These are phyloP conservation scores for Scutellaria barbata DNA, from an alignment of 257 asterid species.

Conservation along the genomic window DNA sequence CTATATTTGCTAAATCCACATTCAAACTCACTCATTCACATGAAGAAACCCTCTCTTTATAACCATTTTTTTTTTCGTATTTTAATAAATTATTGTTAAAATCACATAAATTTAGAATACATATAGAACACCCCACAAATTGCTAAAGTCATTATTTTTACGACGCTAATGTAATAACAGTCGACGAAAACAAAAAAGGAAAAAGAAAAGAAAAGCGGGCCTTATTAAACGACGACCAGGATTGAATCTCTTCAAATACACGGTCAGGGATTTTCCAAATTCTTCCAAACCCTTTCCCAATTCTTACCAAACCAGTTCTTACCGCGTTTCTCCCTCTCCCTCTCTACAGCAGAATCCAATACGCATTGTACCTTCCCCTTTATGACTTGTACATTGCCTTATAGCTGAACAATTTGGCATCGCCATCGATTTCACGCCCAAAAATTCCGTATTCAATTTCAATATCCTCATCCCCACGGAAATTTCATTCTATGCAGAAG, in stretches of 20 bases:
- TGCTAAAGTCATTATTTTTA: background rate
- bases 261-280: constrained; percentile 22
- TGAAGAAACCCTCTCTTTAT: constrained; percentile 24
- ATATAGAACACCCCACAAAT: background rate
- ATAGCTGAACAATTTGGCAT: constrained; percentile 38
- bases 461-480: background rate
- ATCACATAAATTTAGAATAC: no score
- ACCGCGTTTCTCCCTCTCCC: constrained; percentile 32
- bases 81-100: no score
- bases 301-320: constrained; percentile 36
- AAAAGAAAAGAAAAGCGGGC: background rate
- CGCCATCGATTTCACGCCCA: constrained; percentile 33
- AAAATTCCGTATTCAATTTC: constrained; percentile 12
- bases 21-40: constrained; percentile 9
- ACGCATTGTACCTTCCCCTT: constrained; percentile 35
- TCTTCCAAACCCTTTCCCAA: constrained; percentile 10
- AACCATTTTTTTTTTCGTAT: background rate
- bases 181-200: background rate
- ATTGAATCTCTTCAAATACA: constrained; percentile 19
- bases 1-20: constrained; percentile 6
- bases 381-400: constrained; percentile 39
- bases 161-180: background rate
- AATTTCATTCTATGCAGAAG: background rate
- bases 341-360: constrained; percentile 37
- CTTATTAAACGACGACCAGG: constrained; percentile 32